Percentiles rank a stretch among this genome's conserved stretches.
Conservation (phyloP, 2,329 filamentous ascomycete species). For the Endoconidiophora laricicola region DNA sequence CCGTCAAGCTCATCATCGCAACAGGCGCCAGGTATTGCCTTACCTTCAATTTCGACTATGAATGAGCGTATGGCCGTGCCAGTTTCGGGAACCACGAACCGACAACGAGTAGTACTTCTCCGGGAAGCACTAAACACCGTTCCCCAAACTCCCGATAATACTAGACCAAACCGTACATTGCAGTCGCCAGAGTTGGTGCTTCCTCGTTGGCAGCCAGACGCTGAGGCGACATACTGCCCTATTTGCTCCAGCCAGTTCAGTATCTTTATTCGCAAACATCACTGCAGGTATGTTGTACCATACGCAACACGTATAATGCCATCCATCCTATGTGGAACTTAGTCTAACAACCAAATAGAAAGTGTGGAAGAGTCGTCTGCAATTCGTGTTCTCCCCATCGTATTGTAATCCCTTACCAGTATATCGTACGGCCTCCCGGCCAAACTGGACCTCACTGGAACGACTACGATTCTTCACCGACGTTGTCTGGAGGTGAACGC, state of each 20-base stretch:
- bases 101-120: not conserved
- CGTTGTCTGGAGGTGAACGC: slow-evolving; percentile 32
- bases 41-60: not conserved
- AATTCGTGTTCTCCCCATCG: slow-evolving; percentile 79
- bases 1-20: not conserved
- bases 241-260: slow-evolving; percentile 70
- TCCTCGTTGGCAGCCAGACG: slow-evolving; percentile 78
- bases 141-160: not conserved
- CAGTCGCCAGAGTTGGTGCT: slow-evolving; percentile 32
- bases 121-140: slow-evolving; percentile 2
- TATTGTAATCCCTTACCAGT: slow-evolving; percentile 86
- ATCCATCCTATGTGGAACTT: not conserved
- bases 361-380: slow-evolving; percentile 88
- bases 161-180: not conserved
- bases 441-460: slow-evolving; percentile 5
- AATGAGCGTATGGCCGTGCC: not conserved
- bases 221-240: slow-evolving; percentile 65
- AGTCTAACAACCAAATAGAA: slow-evolving; percentile 29
- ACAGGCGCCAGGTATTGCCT: not conserved
- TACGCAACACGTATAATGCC: not conserved
- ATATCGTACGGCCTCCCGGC: slow-evolving; percentile 65
- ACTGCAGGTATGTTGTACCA: slow-evolving; percentile 55
- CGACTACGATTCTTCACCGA: slow-evolving; percentile 6
- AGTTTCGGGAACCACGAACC: not conserved
- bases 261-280: slow-evolving; percentile 78